Evolutionary conservation across 371 early-diverging fungal genomes (phyloP).

Genomic region (Mortierella sp.): DNA sequence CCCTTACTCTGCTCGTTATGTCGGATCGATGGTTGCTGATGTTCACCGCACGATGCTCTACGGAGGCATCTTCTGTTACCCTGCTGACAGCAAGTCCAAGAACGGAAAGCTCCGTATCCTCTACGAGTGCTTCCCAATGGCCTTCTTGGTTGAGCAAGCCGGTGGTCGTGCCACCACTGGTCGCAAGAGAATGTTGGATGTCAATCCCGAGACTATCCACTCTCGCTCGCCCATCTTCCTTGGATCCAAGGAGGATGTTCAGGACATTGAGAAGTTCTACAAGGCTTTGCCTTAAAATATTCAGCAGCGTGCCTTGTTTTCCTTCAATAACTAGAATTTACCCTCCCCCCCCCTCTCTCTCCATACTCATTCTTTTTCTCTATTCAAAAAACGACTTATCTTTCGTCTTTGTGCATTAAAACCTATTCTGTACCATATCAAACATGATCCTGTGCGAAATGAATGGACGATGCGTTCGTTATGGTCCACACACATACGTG

Average conservation of each 20-base stretch:
- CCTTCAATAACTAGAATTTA: not conserved
- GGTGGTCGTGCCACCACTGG: slow-evolving; percentile 96
- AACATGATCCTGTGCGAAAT: not conserved
- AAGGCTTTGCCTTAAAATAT: slow-evolving; percentile 38
- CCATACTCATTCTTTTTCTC: not conserved
- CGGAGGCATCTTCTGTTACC: slow-evolving; percentile 92
- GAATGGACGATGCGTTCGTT: too few relatives aligned
- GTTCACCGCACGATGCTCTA: slow-evolving; percentile 98
- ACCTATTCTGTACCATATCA: not conserved
- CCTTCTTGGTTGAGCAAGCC: slow-evolving; percentile 94
- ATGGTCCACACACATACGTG: not conserved
- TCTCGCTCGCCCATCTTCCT: slow-evolving; percentile 94
- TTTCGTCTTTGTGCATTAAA: slow-evolving; percentile 3
- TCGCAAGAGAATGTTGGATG: slow-evolving; percentile 84
- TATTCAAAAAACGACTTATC: not conserved
- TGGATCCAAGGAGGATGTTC: slow-evolving; percentile 93
- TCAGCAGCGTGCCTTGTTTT: not conserved
- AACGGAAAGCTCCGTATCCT: slow-evolving; percentile 95
- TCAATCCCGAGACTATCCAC: slow-evolving; percentile 92
- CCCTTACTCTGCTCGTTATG: slow-evolving; percentile 97
- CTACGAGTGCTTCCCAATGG: slow-evolving; percentile 99
- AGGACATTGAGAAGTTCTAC: slow-evolving; percentile 78
- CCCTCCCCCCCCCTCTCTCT: not conserved
- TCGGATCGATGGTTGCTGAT: slow-evolving; percentile 99
- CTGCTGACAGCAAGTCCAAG: slow-evolving; percentile 90